Evolutionary conservation across 192 early-diverging fungal species (phyloP).

Genomic region (Backusella sp.): DNA sequence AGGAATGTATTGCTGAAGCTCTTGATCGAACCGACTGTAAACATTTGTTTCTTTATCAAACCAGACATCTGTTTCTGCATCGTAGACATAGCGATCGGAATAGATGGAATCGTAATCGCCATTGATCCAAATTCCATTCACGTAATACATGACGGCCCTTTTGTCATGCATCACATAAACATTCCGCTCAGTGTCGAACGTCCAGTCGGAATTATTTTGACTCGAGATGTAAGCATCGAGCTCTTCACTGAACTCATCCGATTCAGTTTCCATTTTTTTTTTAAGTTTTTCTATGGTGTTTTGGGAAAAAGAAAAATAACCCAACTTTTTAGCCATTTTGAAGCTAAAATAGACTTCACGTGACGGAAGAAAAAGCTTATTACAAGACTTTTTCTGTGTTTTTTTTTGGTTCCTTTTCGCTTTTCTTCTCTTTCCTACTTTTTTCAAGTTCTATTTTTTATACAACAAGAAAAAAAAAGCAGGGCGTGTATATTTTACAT

Average conservation of each 20-base stretch:
- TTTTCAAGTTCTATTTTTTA: neutral
- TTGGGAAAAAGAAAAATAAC: neutral
- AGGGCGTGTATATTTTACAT: neutral
- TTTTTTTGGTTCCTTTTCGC: neutral
- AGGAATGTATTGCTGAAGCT: conserved; percentile 50
- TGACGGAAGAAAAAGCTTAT: neutral
- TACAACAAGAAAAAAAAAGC: too few relatives aligned
- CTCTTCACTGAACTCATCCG: neutral
- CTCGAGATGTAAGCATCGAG: conserved; percentile 6
- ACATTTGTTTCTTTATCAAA: conserved; percentile 50
- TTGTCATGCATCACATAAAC: neutral
- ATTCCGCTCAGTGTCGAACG: neutral
- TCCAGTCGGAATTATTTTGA: neutral
- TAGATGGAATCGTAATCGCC: neutral
- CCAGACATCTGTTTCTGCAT: conserved; percentile 46
- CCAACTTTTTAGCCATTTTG: neutral
- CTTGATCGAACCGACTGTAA: conserved; percentile 52
- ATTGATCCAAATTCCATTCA: neutral
- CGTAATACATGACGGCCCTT: neutral
- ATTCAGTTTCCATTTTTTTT: neutral
- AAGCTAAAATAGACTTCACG: neutral
- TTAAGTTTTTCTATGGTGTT: neutral
- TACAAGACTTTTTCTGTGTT: neutral
- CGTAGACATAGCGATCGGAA: conserved; percentile 46
- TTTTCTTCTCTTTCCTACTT: neutral